A percentile compares a stretch with the other conserved stretches of the same genome.
Conservation (phyloP, 75 land plant species). For the Gnetum montanum region DNA sequence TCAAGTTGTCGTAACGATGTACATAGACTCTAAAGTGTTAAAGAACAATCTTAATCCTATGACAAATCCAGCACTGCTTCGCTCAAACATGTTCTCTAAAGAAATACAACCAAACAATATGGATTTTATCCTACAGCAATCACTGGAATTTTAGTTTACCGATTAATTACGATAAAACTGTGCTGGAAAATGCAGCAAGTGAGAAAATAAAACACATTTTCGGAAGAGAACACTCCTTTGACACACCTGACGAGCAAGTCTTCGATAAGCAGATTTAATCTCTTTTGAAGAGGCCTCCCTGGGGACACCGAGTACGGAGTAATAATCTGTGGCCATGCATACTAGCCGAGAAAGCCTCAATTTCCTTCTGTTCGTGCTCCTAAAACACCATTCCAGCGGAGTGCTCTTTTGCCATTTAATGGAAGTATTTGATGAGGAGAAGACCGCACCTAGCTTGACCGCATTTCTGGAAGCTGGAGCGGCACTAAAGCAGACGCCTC, state of each 20-base stretch:
- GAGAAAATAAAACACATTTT: background rate
- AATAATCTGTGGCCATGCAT: constrained; percentile 54
- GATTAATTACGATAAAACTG: no score
- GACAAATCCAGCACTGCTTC: no score
- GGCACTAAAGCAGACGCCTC: background rate
- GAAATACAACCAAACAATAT: background rate
- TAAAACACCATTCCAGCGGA: background rate
- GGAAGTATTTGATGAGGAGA: background rate
- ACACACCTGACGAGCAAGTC: constrained; percentile 81
- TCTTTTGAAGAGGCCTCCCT: constrained; percentile 64
- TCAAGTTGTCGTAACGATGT: no score
- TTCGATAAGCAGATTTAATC: constrained; percentile 82
- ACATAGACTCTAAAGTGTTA: no score
- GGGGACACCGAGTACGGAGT: constrained; percentile 72
- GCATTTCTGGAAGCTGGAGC: background rate
- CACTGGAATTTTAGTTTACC: no score
- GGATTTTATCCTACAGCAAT: background rate
- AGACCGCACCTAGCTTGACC: background rate
- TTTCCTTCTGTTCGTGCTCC: background rate
- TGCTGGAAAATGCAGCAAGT: no score
- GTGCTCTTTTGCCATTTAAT: no score
- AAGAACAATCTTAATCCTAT: no score
- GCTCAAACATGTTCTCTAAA: no score
- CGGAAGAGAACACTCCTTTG: no score
- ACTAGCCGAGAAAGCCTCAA: background rate